Conservation (phyloP, 2,329 filamentous ascomycete genomes). For the Capronia coronata region DNA sequence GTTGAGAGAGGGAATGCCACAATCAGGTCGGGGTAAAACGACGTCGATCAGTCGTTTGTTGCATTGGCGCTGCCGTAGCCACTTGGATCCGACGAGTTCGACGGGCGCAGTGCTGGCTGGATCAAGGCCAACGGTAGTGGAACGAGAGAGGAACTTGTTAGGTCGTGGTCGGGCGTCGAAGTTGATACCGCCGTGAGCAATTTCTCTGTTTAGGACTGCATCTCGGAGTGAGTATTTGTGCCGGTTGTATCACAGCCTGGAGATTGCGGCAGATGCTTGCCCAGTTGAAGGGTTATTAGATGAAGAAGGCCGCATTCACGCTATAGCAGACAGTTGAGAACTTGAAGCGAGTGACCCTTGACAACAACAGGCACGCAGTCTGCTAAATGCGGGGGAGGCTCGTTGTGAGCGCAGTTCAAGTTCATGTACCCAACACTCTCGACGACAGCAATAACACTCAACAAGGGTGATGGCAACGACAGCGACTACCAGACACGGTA, state of each 20-base stretch:
- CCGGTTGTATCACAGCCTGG: not conserved
- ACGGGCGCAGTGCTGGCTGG: constrained; percentile 3
- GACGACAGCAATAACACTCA: not conserved
- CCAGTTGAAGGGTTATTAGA: not conserved
- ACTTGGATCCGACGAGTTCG: constrained; percentile 1
- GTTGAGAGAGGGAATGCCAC: constrained; percentile 9
- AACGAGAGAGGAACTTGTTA: not conserved
- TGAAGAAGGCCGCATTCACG: not conserved
- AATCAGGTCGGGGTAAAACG: not conserved
- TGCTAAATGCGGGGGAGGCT: constrained; percentile 1
- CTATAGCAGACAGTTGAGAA: not conserved
- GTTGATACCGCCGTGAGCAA: not conserved
- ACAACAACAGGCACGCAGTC: not conserved
- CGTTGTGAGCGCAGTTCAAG: not conserved
- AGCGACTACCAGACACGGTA: not conserved
- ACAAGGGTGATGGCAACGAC: not conserved
- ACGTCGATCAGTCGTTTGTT: not conserved
- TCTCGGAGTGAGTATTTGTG: not conserved
- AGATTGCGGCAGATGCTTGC: not conserved
- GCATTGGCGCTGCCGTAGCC: constrained; percentile 1
- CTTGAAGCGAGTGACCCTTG: not conserved
- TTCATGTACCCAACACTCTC: not conserved
- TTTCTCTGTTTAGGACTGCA: constrained; percentile 4
- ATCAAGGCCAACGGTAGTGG: not conserved
- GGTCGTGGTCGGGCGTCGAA: not conserved